Percentiles rank a stretch among this genome's conserved stretches.
phyloP scores from a whole-genome alignment of 768 basidiomycete genomes.

The Roridomyces roridus region DNA sequence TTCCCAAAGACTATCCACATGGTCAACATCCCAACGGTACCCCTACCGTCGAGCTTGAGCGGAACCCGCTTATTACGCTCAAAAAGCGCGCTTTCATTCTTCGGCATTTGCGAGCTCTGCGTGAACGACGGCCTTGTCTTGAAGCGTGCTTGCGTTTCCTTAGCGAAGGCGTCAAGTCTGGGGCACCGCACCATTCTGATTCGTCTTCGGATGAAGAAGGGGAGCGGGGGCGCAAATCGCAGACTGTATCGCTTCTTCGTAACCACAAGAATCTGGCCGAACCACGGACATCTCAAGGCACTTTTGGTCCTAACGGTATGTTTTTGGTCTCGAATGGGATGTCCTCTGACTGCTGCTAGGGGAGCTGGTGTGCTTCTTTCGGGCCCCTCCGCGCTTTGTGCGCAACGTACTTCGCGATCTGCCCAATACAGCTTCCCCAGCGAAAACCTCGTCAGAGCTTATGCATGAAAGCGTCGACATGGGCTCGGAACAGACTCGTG shows the following conservation, averaged over 20 bases:
- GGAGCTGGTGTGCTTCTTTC: slow-evolving; percentile 87
- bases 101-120: slow-evolving; percentile 73
- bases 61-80: slow-evolving; percentile 79
- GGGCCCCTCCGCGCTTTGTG: slow-evolving; percentile 74
- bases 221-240: slow-evolving; percentile 40
- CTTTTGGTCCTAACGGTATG: slow-evolving; percentile 88
- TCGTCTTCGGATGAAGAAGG: slow-evolving; percentile 72
- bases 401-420: slow-evolving; percentile 59
- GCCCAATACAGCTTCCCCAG: slow-evolving; percentile 47
- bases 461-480: slow-evolving; percentile 27
- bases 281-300: slow-evolving; percentile 85
- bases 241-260: slow-evolving; percentile 59
- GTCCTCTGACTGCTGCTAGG: slow-evolving; percentile 49
- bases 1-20: slow-evolving; percentile 83
- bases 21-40: slow-evolving; percentile 65
- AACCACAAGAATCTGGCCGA: slow-evolving; percentile 83
- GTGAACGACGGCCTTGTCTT: slow-evolving; percentile 79
- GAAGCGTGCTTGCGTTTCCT: slow-evolving; percentile 86
- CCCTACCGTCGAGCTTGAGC: slow-evolving; percentile 83
- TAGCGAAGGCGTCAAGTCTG: slow-evolving; percentile 59
- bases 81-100: slow-evolving; percentile 81
- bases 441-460: slow-evolving; percentile 34
- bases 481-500: slow-evolving; percentile 32
- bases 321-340: neutral
- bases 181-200: slow-evolving; percentile 44